These are phyloP conservation scores for Anthoceros angustus DNA, from an alignment of 225 moss, liverwort and hornwort species.

Conservation along the genomic window DNA sequence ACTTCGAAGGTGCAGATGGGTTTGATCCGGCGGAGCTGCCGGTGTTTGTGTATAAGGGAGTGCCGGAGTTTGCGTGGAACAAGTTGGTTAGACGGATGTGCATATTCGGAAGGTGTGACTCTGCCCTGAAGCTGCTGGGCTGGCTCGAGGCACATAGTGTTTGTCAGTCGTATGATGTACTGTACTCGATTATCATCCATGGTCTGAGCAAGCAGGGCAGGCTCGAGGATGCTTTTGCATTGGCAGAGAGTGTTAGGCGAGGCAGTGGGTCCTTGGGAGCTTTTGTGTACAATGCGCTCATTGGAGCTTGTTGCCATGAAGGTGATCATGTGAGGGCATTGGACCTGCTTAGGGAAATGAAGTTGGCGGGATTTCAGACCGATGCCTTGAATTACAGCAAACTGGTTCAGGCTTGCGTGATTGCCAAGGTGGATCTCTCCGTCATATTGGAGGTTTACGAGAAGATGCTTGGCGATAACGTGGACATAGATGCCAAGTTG, in stretches of 20 bases:
- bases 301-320: neutral
- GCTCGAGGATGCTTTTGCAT: neutral
- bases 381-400: constrained; percentile 4
- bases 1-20: neutral
- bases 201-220: neutral
- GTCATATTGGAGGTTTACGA: constrained; percentile 25
- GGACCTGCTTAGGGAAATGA: neutral
- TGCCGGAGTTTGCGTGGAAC: constrained; percentile 1
- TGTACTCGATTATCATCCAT: neutral
- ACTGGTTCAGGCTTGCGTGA: neutral
- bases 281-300: neutral
- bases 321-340: neutral
- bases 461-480: constrained; percentile 41
- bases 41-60: neutral
- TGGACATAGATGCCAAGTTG: constrained; percentile 64
- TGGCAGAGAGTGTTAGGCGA: neutral
- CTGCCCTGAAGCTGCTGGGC: neutral
- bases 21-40: neutral
- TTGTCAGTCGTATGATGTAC: neutral
- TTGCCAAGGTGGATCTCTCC: neutral
- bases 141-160: neutral
- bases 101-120: neutral
- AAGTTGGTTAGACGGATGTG: neutral
- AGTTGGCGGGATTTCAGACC: neutral
- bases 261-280: neutral